Conservation (phyloP, 2,329 filamentous ascomycete species). For the Exserohilum rostratum region DNA sequence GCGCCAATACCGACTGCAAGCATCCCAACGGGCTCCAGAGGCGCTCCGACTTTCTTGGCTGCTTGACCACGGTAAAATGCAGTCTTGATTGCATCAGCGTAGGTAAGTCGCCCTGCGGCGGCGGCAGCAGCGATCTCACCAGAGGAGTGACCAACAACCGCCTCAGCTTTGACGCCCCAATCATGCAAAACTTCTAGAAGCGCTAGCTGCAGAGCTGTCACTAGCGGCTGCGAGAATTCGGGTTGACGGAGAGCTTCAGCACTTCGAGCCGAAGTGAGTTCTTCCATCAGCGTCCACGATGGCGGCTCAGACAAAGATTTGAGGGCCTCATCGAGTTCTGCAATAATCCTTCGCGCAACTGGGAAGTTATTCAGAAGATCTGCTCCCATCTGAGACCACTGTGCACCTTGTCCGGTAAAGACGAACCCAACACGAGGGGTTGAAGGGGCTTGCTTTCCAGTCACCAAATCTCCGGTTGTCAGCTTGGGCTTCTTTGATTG, state of each 20-base stretch:
- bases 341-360: background rate
- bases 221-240: conserved; percentile 25
- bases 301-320: conserved; percentile 14
- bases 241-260: conserved; percentile 3
- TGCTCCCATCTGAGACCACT: conserved; percentile 2
- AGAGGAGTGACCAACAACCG: conserved; percentile 30
- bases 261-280: conserved; percentile 7
- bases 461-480: background rate
- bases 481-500: background rate
- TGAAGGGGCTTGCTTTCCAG: background rate
- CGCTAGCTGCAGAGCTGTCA: conserved; percentile 32
- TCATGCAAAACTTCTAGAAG: conserved; percentile 25
- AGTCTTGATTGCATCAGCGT: conserved; percentile 22
- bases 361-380: conserved; percentile 11
- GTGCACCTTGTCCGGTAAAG: conserved; percentile 11
- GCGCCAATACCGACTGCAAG: conserved; percentile 25
- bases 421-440: conserved; percentile 14
- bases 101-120: conserved; percentile 23
- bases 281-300: conserved; percentile 13
- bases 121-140: conserved; percentile 37
- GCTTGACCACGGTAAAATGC: conserved; percentile 28
- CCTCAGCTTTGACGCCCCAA: conserved; percentile 13
- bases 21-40: conserved; percentile 24
- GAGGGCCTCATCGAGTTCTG: conserved; percentile 16
- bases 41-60: conserved; percentile 12